phyloP scores from a whole-genome alignment of 371 early-diverging fungal species.

The Blakeslea trispora region DNA sequence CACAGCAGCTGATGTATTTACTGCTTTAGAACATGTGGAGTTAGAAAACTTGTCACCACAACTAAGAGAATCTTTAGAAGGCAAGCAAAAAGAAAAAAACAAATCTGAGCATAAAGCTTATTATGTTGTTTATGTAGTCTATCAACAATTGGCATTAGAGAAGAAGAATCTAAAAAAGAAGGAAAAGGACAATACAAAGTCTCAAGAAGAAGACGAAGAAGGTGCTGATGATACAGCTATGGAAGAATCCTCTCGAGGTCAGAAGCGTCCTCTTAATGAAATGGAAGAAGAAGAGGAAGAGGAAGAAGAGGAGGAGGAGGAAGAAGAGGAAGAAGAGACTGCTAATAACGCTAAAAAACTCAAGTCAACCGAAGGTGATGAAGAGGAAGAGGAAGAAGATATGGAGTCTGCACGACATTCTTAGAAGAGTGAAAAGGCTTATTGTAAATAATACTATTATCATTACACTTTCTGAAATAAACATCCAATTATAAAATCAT shows the following conservation, averaged over 20 bases:
- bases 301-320: conserved; percentile 10
- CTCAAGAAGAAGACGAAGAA: conserved; percentile 13
- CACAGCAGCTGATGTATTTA: conserved; percentile 53
- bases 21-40: conserved; percentile 59
- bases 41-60: conserved; percentile 51
- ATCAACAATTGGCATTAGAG: conserved; percentile 29
- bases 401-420: neutral
- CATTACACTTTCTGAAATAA: no score
- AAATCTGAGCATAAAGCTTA: no score
- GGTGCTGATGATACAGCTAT: conserved; percentile 15
- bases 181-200: conserved; percentile 26
- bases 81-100: no score
- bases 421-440: no score
- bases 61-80: conserved; percentile 34
- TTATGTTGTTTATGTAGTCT: no score
- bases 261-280: conserved; percentile 35
- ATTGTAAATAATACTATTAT: no score
- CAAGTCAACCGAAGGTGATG: conserved; percentile 5
- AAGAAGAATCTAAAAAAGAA: conserved; percentile 35
- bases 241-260: conserved; percentile 16
- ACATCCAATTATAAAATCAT: no score
- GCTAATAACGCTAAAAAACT: conserved; percentile 6
- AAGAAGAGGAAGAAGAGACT: conserved; percentile 15
- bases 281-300: conserved; percentile 23
- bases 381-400: conserved; percentile 11